Conservation (phyloP, 148 eudicot species). For the Dianthus caryophyllus region DNA sequence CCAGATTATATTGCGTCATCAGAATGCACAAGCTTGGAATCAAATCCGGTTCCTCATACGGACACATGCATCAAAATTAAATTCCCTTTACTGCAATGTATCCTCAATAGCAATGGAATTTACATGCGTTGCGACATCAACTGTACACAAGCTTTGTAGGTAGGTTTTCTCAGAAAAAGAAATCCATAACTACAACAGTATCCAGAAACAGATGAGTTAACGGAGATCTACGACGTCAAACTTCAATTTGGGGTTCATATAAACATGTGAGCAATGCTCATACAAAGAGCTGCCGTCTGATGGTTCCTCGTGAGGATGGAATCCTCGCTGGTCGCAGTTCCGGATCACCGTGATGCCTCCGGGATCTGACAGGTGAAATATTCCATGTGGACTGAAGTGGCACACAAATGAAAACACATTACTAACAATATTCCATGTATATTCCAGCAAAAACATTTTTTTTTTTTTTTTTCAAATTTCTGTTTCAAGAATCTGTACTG, state of each 20-base stretch:
- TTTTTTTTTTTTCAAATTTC: background rate
- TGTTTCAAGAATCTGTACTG: background rate
- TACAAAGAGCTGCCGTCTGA: constrained; percentile 92
- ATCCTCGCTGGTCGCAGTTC: constrained; percentile 81
- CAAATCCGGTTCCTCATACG: background rate
- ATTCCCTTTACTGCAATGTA: background rate
- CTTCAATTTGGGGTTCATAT: constrained; percentile 64
- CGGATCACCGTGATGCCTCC: constrained; percentile 80
- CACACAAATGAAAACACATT: constrained; percentile 4
- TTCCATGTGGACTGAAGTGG: constrained; percentile 83
- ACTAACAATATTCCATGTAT: background rate
- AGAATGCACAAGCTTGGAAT: background rate
- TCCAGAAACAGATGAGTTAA: constrained; percentile 18
- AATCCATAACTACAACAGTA: constrained; percentile 18
- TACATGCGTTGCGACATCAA: constrained; percentile 15
- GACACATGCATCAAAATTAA: constrained; percentile 15
- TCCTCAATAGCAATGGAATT: constrained; percentile 15
- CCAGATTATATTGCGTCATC: background rate
- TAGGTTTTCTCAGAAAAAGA: background rate
- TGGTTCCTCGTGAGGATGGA: constrained; percentile 97
- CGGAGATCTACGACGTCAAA: constrained; percentile 92
- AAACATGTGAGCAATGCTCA: constrained; percentile 97
- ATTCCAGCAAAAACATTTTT: background rate
- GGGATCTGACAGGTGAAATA: constrained; percentile 95
- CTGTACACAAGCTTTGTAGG: constrained; percentile 23